A percentile compares a stretch with the other conserved stretches of the same genome.
phyloP scores from a whole-genome alignment of 2,329 filamentous ascomycete genomes.

The Penicillium thymicola region DNA sequence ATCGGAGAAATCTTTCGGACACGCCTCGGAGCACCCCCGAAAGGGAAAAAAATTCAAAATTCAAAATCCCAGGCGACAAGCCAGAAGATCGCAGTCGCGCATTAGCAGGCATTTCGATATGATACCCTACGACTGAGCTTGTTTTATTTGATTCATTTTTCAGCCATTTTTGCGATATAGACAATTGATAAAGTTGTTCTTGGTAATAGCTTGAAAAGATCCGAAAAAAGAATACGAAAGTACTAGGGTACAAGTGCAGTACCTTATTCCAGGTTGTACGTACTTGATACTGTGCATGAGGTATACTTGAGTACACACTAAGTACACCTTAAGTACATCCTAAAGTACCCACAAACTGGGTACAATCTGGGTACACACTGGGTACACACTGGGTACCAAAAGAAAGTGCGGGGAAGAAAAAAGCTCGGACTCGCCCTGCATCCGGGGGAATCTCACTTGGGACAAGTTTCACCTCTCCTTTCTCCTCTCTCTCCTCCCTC shows the following conservation, averaged over 20 bases:
- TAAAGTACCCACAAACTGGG: too few species aligned
- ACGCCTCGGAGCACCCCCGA: constrained; percentile 11
- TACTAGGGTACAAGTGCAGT: not conserved
- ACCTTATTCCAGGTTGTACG: not conserved
- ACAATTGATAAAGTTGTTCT: constrained; percentile 7
- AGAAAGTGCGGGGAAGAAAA: constrained; percentile 32
- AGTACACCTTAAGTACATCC: constrained; percentile 3
- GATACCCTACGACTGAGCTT: constrained; percentile 44
- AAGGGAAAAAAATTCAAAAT: constrained; percentile 11
- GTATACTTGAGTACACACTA: constrained; percentile 5
- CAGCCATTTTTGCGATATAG: constrained; percentile 13
- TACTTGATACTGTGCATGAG: not conserved
- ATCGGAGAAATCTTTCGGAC: not conserved
- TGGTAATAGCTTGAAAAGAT: not conserved
- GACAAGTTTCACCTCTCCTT: not conserved
- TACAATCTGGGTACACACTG: too few species aligned
- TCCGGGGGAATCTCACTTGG: not conserved
- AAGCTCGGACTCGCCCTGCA: constrained; percentile 17
- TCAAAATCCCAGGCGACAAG: constrained; percentile 18
- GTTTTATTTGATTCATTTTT: constrained; percentile 20
- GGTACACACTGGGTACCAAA: not conserved
- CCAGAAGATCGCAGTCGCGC: constrained; percentile 35
- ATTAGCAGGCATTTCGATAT: constrained; percentile 44
- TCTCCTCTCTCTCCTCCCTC: not conserved
- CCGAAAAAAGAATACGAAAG: not conserved